These are phyloP conservation scores for Pyrenochaeta sp. DNA, from an alignment of 2,329 filamentous ascomycete species.

Conservation along the genomic window DNA sequence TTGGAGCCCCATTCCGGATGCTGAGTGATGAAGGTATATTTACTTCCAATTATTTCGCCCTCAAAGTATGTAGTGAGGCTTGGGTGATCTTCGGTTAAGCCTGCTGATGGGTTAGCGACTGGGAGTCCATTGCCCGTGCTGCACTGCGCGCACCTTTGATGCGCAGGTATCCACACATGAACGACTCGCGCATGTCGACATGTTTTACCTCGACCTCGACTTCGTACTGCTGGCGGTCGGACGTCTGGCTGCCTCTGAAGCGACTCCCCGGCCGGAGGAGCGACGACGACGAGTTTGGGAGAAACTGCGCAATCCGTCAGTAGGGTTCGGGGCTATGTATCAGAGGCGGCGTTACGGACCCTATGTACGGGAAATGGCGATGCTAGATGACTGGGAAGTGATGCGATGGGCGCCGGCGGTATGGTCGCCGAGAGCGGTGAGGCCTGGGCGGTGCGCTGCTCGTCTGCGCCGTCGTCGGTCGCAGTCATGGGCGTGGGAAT, in stretches of 20 bases:
- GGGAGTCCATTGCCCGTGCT: too few relatives aligned
- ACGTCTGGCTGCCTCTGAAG: constrained; percentile 90
- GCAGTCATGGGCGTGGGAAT: constrained; percentile 49
- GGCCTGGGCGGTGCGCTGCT: constrained; percentile 42
- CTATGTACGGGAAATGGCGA: constrained; percentile 45
- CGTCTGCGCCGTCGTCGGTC: constrained; percentile 43
- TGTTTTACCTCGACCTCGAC: constrained; percentile 98
- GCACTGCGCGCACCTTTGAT: constrained; percentile 76
- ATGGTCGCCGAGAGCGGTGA: constrained; percentile 41
- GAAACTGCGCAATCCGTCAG: constrained; percentile 60
- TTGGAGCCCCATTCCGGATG: constrained; percentile 91
- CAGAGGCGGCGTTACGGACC: constrained; percentile 30
- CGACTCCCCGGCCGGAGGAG: constrained; percentile 86
- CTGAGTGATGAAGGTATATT: constrained; percentile 91
- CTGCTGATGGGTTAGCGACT: constrained; percentile 60
- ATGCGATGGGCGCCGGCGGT: constrained; percentile 31
- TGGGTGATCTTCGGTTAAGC: constrained; percentile 92
- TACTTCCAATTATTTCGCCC: constrained; percentile 94
- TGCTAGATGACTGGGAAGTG: constrained; percentile 32
- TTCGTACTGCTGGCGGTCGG: constrained; percentile 90
- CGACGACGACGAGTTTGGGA: constrained; percentile 82
- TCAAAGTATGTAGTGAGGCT: constrained; percentile 99
- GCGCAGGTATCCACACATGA: constrained; percentile 90
- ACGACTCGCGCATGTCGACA: constrained; percentile 92
- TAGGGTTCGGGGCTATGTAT: constrained; percentile 2